Evolutionary conservation across 139 green algal species (phyloP), one percentile per base, ranked within the genome.

Genomic region (Zygnema cylindricum): DNA sequence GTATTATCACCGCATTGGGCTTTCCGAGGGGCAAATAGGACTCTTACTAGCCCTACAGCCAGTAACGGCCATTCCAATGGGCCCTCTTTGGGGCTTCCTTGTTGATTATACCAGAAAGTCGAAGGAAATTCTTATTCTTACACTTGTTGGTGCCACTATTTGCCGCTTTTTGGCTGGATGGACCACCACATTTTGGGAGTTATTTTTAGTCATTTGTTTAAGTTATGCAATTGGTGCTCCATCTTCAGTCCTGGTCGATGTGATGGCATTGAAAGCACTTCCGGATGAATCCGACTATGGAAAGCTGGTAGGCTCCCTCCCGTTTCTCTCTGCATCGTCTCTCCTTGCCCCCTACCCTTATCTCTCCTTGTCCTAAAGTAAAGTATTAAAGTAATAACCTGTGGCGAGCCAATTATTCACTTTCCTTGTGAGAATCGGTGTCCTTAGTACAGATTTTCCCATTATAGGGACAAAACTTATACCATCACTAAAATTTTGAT

Each of bases 301-400:
- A 16, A 88, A 88, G 82, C 82, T 82, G 81, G 81, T 86, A 3
- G 11, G 41, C 33, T 83, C 76, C 76, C n/a, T n/a, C n/a, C n/a
- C n/a, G n/a, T n/a, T n/a, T n/a, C n/a, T n/a, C n/a, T n/a, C n/a
- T n/a, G n/a, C n/a, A n/a, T n/a, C n/a, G n/a, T n/a, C n/a, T n/a
- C n/a, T n/a, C n/a, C n/a, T n/a, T n/a, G n/a, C n/a, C n/a, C n/a
- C 76, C 32, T 22, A 2, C 32, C 76, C 71, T 35, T 69, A 32
- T 1, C 32, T 83, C 76, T 0, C 76, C 32, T 7, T 36, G 30
- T 35, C 71, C 76, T 69, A n/a, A n/a, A n/a, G n/a, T n/a, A n/a
- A n/a, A n/a, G n/a, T n/a, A n/a, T n/a, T n/a, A n/a, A n/a, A n/a
- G n/a, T n/a, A n/a, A n/a, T n/a, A n/a, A n/a, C n/a, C n/a, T n/a